phyloP scores from a whole-genome alignment of 208 protist species.

The Acanthamoeba castellanii region DNA sequence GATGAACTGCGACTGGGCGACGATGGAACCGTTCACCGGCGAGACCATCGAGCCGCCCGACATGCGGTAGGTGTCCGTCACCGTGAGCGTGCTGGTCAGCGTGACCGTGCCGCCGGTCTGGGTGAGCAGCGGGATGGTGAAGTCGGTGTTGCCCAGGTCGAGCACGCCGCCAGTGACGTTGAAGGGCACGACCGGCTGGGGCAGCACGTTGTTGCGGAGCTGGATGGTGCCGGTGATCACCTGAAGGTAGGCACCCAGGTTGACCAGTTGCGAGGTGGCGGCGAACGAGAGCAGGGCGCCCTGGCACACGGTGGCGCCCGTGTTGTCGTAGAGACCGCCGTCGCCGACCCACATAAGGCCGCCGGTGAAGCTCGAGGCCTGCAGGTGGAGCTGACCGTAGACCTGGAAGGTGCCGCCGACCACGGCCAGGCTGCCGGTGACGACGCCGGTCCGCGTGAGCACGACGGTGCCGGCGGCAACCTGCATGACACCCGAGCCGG shows the following conservation, averaged over 20 bases:
- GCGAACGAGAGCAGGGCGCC: constrained; percentile 40
- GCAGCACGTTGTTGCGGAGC: constrained; percentile 62
- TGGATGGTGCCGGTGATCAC: constrained; percentile 29
- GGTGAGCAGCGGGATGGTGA: constrained; percentile 56
- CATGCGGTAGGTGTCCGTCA: constrained; percentile 49
- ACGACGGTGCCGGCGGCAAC: background rate
- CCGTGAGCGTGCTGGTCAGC: constrained; percentile 41
- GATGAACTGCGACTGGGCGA: constrained; percentile 35
- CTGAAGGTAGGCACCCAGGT: constrained; percentile 48
- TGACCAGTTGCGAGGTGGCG: constrained; percentile 17
- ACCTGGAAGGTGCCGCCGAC: constrained; percentile 24
- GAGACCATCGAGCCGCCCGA: background rate
- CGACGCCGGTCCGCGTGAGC: background rate
- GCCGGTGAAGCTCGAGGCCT: constrained; percentile 43
- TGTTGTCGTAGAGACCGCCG: constrained; percentile 59
- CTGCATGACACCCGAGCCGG: background rate
- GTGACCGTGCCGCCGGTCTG: constrained; percentile 45
- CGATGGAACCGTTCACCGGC: constrained; percentile 27
- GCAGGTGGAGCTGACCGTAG: constrained; percentile 34
- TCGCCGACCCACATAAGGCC: constrained; percentile 58
- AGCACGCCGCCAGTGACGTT: constrained; percentile 60
- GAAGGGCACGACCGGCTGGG: constrained; percentile 45
- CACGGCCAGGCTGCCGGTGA: background rate
- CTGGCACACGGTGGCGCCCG: constrained; percentile 49
- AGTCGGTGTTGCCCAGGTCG: constrained; percentile 65